Conservation (phyloP, 805 yeast genomes). For the Metschnikowia anglica region DNA sequence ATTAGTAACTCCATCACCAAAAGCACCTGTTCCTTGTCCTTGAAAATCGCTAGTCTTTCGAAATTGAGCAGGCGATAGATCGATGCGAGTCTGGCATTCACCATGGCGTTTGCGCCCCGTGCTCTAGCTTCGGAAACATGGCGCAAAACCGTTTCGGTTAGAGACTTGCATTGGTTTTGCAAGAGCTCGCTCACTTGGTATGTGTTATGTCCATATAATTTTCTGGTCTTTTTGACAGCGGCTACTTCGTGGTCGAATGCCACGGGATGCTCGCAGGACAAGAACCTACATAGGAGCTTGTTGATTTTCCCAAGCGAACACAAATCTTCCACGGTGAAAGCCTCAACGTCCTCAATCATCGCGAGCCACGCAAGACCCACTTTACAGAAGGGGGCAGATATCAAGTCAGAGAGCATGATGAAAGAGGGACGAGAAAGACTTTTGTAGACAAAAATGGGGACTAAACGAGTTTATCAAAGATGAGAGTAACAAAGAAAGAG, state of each 20-base stretch:
- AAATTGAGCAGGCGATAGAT: constrained; percentile 15
- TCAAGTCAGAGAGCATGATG: constrained; percentile 8
- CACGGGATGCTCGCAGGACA: constrained; percentile 1
- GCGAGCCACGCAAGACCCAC: constrained; percentile 11
- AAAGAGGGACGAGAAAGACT: background rate
- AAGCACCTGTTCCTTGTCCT: constrained; percentile 11
- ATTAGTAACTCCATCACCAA: constrained; percentile 14
- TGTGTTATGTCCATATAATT: constrained; percentile 9
- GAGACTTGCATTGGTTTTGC: constrained; percentile 3
- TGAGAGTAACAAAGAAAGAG: background rate
- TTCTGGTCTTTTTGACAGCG: constrained; percentile 8
- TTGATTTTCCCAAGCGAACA: constrained; percentile 10
- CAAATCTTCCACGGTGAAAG: constrained; percentile 5
- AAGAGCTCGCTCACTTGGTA: constrained; percentile 12
- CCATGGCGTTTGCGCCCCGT: constrained; percentile 15
- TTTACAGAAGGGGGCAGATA: constrained; percentile 10
- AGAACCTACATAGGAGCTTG: constrained; percentile 5
- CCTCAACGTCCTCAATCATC: constrained; percentile 3
- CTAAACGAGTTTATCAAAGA: background rate
- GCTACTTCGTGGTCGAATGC: constrained; percentile 8
- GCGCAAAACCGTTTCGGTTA: constrained; percentile 9
- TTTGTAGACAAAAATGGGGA: background rate
- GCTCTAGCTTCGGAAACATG: constrained; percentile 16
- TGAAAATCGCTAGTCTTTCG: constrained; percentile 16
- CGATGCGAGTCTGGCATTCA: constrained; percentile 13